Base-by-base conservation (phyloP, 345 rosid species). In the Pseudoturritis turrita region DNA sequence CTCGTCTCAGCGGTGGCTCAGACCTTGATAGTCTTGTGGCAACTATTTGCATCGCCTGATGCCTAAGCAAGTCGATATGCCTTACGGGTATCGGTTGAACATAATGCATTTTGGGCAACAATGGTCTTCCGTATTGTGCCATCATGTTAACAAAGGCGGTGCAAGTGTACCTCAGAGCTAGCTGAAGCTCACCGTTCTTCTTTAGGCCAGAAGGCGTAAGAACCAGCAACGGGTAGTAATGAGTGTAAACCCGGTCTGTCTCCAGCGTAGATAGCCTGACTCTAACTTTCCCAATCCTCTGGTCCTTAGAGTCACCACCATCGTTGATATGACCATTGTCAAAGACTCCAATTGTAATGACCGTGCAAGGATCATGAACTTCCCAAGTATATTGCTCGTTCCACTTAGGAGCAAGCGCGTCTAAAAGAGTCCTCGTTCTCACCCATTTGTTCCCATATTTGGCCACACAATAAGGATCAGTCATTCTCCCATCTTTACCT, bases 331-430 rank as follows among this genome's bases (percentile, higher is more conserved):
- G 99, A 50, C 77, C 72, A 71, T 86, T 92, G 62, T 96, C 99
- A 58, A 88, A 96, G 5, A 96, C 96, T 28, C 91, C 97, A 44
- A 96, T 74, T n/a, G 98, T 90, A 71, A 96, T 81, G 19, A 92
- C 97, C 0, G 99, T 96, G 66, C 98, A 92, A 1, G 98, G 92
- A 79, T 96, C 99, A 54, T 74, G 82, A 31, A 92, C 98, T 62
- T 96, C 99, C 98, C 99, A 96, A 9, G 97, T 96, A 62, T 92
- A 96, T 59, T 86, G 96, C 86, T 92, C 99, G 33, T 96, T 87
- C 99, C 99, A 96, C 71, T 79, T 76, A 23, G 99, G 98, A 5
- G 68, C 59, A 77, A 90, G 78, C 2, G 91, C 88, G 63, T 92
- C 91, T 3, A 96, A 87, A 37, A 96, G 86, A 5, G 98, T 96